Evolutionary conservation across 805 yeast genomes (phyloP).

Genomic region (Candida krabiensis): DNA sequence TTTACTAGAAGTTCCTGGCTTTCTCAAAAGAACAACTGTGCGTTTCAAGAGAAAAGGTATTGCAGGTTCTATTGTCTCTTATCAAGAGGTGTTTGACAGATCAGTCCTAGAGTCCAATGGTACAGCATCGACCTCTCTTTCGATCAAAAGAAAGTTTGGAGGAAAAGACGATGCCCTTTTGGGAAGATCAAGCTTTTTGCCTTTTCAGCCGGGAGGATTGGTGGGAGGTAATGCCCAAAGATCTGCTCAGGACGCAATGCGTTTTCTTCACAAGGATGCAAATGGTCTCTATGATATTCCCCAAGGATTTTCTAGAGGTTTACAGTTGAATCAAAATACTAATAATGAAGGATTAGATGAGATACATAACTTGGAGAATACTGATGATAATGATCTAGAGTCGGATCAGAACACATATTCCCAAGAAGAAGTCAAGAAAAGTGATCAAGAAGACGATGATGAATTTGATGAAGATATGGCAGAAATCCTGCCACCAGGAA

Average conservation of each 20-base stretch:
- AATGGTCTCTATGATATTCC: constrained; percentile 82
- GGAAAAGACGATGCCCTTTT: constrained; percentile 58
- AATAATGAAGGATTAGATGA: constrained; percentile 12
- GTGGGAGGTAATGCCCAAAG: constrained; percentile 6
- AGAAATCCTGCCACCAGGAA: constrained; percentile 28
- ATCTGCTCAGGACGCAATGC: constrained; percentile 32
- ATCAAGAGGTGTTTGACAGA: constrained; percentile 59
- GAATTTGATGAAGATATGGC: constrained; percentile 28
- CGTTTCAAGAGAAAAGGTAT: constrained; percentile 76
- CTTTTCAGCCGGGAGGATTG: constrained; percentile 91
- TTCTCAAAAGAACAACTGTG: constrained; percentile 61
- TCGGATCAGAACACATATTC: constrained; percentile 4
- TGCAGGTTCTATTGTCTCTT: constrained; percentile 62
- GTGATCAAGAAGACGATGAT: constrained; percentile 6
- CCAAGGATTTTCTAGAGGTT: constrained; percentile 78
- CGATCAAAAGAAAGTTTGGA: constrained; percentile 67
- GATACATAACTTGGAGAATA: constrained; percentile 7
- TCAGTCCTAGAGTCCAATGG: constrained; percentile 42
- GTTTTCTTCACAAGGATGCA: constrained; percentile 60
- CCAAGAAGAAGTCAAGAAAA: constrained; percentile 6
- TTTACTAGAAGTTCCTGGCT: constrained; percentile 58
- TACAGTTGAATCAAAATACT: constrained; percentile 31
- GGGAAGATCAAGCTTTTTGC: constrained; percentile 75
- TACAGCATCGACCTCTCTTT: constrained; percentile 67
- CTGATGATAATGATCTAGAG: constrained; percentile 10